Conservation (phyloP, 208 protist species). For the Acanthamoeba pearcei region DNA sequence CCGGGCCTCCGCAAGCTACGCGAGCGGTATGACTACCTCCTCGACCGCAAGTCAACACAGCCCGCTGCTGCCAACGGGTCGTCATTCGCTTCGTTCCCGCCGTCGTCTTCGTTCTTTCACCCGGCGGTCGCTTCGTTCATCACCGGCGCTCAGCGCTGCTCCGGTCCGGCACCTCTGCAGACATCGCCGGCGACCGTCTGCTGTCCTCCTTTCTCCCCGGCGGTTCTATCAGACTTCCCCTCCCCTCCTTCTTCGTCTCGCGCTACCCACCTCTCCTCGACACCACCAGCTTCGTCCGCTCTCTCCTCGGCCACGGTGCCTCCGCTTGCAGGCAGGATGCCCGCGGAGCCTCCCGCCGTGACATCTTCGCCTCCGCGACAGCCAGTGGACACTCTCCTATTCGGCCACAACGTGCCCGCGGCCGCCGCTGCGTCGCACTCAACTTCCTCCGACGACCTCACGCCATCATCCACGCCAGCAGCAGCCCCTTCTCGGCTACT, state of each 20-base stretch:
- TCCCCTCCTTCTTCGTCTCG: not conserved
- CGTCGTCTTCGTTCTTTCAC: not conserved
- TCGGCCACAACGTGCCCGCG: not conserved
- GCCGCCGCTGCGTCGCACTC: not conserved
- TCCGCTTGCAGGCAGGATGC: too few relatives aligned
- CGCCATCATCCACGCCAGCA: not conserved
- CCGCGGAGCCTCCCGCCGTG: too few relatives aligned
- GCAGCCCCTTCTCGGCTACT: not conserved
- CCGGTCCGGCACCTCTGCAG: not conserved
- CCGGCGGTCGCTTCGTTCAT: not conserved
- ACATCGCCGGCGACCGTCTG: not conserved
- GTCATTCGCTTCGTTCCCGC: not conserved
- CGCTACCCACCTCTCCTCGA: not conserved
- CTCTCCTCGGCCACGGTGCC: not conserved
- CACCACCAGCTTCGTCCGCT: not conserved
- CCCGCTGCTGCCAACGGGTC: not conserved
- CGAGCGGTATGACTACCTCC: not conserved
- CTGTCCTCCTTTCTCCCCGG: not conserved
- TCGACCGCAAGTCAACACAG: not conserved
- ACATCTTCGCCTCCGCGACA: not conserved
- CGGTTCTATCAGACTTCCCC: not conserved
- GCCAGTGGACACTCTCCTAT: not conserved
- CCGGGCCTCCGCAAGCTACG: slow-evolving; percentile 26
- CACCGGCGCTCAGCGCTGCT: not conserved
- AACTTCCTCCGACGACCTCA: not conserved